These are phyloP conservation scores for Aspergillus bertholletiae DNA, from an alignment of 495 filamentous ascomycete species.

Conservation along the genomic window DNA sequence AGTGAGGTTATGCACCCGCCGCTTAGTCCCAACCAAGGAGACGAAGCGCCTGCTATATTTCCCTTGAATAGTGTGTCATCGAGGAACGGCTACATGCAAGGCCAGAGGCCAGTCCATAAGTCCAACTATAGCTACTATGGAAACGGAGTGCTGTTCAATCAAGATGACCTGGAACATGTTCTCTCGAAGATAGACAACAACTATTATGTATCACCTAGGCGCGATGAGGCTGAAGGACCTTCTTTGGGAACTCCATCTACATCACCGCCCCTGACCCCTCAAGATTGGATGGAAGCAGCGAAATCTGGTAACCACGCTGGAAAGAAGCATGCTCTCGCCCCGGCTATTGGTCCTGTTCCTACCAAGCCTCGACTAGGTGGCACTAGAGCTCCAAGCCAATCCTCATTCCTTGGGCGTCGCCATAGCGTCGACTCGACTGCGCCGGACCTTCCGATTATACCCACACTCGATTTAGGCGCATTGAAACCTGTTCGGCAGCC, in stretches of 20 bases:
- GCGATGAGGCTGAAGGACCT: slow-evolving; percentile 4
- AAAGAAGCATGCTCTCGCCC: slow-evolving; percentile 9
- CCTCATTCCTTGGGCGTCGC: slow-evolving; percentile 24
- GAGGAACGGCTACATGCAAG: slow-evolving; percentile 23
- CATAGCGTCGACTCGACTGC: slow-evolving; percentile 28
- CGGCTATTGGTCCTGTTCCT: slow-evolving; percentile 8
- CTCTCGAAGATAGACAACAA: slow-evolving; percentile 22
- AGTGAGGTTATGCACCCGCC: slow-evolving; percentile 30
- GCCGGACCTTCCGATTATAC: slow-evolving; percentile 25
- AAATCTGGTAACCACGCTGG: slow-evolving; percentile 22
- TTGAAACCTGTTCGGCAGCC: slow-evolving; percentile 14
- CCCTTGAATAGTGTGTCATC: slow-evolving; percentile 30
- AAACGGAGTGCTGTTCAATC: slow-evolving; percentile 20
- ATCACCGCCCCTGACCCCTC: slow-evolving; percentile 34
- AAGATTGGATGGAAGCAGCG: slow-evolving; percentile 45
- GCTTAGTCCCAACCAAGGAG: slow-evolving; percentile 11
- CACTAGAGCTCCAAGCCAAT: slow-evolving; percentile 20
- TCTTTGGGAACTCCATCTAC: slow-evolving; percentile 12
- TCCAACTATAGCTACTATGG: slow-evolving; percentile 18
- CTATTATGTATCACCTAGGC: slow-evolving; percentile 20
- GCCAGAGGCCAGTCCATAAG: slow-evolving; percentile 24
- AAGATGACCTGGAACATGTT: slow-evolving; percentile 15
- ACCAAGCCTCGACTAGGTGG: slow-evolving; percentile 15
- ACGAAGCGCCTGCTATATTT: slow-evolving; percentile 28
- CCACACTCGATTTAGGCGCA: slow-evolving; percentile 29